Evolutionary conservation across 768 basidiomycete genomes (phyloP).

Genomic region (Nevesoporus exiguus): DNA sequence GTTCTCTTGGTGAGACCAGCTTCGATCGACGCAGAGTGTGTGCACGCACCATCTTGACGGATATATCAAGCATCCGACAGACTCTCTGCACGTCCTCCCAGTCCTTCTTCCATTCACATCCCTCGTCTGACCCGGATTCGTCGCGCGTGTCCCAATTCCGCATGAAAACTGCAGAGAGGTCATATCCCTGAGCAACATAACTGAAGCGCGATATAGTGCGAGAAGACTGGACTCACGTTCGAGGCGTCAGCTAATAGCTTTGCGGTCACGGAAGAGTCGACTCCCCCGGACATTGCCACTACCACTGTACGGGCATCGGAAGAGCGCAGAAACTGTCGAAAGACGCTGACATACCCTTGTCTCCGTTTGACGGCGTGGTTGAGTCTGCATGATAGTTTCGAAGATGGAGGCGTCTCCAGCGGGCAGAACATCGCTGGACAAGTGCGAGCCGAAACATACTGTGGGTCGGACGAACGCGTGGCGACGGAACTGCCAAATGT

Average conservation of each 20-base stretch:
- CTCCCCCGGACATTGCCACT: constrained; percentile 93
- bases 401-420: not conserved
- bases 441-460: constrained; percentile 7
- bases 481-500: not conserved
- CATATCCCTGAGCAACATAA: constrained; percentile 53
- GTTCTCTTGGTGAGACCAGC: constrained; percentile 1
- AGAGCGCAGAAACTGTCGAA: not conserved
- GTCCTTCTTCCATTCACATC: constrained; percentile 95
- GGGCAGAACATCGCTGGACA: constrained; percentile 13
- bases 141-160: constrained; percentile 92
- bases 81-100: constrained; percentile 88
- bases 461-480: not conserved
- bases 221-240: constrained; percentile 40
- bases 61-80: constrained; percentile 67
- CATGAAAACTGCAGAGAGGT: constrained; percentile 91
- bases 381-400: constrained; percentile 18
- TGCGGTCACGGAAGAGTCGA: constrained; percentile 92
- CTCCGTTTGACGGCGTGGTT: constrained; percentile 22
- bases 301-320: constrained; percentile 51
- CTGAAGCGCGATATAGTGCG: not conserved
- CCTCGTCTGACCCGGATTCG: constrained; percentile 71
- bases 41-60: constrained; percentile 60
- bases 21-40: not conserved
- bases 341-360: constrained; percentile 27
- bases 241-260: constrained; percentile 54